phyloP scores from a whole-genome alignment of 2,329 filamentous ascomycete species.

The Aspergillus versicolor region DNA sequence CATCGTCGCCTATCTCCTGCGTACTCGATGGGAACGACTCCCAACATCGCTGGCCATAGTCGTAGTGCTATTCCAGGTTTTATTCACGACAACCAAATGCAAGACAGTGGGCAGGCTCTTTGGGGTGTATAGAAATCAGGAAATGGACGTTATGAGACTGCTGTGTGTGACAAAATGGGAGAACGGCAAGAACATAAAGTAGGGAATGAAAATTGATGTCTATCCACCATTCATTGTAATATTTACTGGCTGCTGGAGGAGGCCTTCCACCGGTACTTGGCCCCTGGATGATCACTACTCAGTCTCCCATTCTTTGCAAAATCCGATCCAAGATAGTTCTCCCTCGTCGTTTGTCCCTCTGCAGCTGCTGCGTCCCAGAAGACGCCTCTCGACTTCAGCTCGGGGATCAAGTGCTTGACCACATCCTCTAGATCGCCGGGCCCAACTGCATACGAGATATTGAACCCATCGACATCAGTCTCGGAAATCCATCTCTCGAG shows the following conservation, averaged over 20 bases:
- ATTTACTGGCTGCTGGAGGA: neutral
- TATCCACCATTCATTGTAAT: neutral
- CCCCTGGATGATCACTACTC: slow-evolving; percentile 4
- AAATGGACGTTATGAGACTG: neutral
- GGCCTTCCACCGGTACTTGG: neutral
- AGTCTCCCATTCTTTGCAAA: neutral
- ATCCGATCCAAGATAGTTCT: slow-evolving; percentile 8
- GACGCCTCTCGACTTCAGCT: slow-evolving; percentile 25
- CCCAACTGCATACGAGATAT: slow-evolving; percentile 21
- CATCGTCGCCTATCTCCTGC: neutral
- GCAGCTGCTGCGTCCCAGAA: slow-evolving; percentile 40
- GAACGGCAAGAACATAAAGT: neutral
- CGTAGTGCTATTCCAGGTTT: neutral
- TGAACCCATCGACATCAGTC: slow-evolving; percentile 28
- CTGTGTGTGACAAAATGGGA: neutral
- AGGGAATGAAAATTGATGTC: neutral
- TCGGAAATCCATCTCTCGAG: slow-evolving; percentile 26
- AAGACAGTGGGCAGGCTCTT: neutral
- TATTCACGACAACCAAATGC: neutral
- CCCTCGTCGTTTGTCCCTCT: slow-evolving; percentile 1
- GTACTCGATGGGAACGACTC: neutral
- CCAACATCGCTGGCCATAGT: neutral
- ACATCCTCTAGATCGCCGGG: slow-evolving; percentile 28
- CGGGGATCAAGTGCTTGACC: slow-evolving; percentile 23
- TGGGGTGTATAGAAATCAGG: neutral